Evolutionary conservation across 2,329 filamentous ascomycete genomes (phyloP), one percentile per base, ranked within the genome.

Genomic region (Calonectria hongkongensis): DNA sequence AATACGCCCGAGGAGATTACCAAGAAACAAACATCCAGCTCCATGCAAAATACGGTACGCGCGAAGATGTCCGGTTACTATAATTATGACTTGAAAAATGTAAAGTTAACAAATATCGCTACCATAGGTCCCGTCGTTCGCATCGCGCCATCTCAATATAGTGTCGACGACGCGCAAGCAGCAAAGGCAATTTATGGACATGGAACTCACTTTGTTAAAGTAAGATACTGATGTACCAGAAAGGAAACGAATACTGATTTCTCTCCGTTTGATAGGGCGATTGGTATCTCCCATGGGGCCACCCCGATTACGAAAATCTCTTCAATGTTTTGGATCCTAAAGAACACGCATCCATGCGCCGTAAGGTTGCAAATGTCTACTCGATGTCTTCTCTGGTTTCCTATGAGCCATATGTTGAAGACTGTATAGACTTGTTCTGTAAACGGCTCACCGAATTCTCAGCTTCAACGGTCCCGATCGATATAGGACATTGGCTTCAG

Each of bases 401-500:
- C 2, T 60, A 60, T 28, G 54, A 60, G 15, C 54, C 54, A 60
- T 41, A 27, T 41, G 54, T 60, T 16, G 54, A 60, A 25, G 54
- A 60, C 25, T 60, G 54, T 21, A 60, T 60, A 41, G 36, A 60
- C 5, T 0, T 60, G 33, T 27, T 60, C 6, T 41, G 21, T 16
- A 39, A 60, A 28, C 54, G 33, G 3, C 41, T 60, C n/a, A 41
- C 54, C 10, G 33, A 60, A 27, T 60, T 41, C 25, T 41, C 54
- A 18, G 33, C 54, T 4, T 41, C 54, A 12, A 18, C 36, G 12
- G 15, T 16, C 1, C 21, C 54, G 5, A 28, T 60, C 2, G 15
- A 60, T 25, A 60, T 60, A 25, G 54, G 54, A 25, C 33, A 60
- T 28, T 41, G 54, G 54, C 54, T 60, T 4, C 54, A 60, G 9